These are phyloP conservation scores for Hanseniaspora gamundiae DNA, from an alignment of 1,139 yeast species.

Conservation along the genomic window DNA sequence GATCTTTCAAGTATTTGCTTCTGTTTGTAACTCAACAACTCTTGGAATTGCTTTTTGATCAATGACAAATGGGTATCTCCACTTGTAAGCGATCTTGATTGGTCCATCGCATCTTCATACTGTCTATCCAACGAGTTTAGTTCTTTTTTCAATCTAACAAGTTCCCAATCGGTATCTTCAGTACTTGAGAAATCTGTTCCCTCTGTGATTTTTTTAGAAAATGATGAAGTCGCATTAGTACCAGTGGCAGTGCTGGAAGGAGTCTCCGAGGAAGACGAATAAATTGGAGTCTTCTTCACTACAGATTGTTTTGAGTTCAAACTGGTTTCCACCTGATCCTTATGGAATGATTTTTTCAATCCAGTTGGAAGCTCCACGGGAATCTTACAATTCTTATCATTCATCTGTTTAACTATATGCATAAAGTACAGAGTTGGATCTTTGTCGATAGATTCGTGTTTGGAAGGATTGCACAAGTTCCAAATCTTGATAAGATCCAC, in stretches of 20 bases:
- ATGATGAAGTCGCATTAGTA: background rate
- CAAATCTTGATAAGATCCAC: constrained; percentile 88
- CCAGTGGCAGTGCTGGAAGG: too few relatives aligned
- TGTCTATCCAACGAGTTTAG: constrained; percentile 59
- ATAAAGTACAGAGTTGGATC: constrained; percentile 84
- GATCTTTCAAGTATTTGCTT: constrained; percentile 28
- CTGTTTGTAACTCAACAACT: constrained; percentile 64
- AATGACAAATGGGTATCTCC: constrained; percentile 27
- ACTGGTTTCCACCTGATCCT: constrained; percentile 72
- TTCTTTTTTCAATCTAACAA: constrained; percentile 70
- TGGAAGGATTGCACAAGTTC: constrained; percentile 88
- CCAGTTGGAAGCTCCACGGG: constrained; percentile 95
- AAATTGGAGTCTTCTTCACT: constrained; percentile 20
- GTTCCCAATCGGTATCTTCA: constrained; percentile 76
- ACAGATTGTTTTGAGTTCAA: constrained; percentile 41
- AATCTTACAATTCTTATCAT: constrained; percentile 63
- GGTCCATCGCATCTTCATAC: constrained; percentile 45
- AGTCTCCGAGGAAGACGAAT: constrained; percentile 26
- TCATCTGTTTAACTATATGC: constrained; percentile 84
- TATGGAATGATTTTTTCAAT: constrained; percentile 80
- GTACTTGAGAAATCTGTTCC: constrained; percentile 71
- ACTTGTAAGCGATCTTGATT: constrained; percentile 31
- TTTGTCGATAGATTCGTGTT: constrained; percentile 76
- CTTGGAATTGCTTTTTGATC: constrained; percentile 67
- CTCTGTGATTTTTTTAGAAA: constrained; percentile 29